Percentiles rank a stretch among this genome's conserved stretches.
phyloP scores from a whole-genome alignment of 352 stramenopile species.

The Phytophthora sp. region DNA sequence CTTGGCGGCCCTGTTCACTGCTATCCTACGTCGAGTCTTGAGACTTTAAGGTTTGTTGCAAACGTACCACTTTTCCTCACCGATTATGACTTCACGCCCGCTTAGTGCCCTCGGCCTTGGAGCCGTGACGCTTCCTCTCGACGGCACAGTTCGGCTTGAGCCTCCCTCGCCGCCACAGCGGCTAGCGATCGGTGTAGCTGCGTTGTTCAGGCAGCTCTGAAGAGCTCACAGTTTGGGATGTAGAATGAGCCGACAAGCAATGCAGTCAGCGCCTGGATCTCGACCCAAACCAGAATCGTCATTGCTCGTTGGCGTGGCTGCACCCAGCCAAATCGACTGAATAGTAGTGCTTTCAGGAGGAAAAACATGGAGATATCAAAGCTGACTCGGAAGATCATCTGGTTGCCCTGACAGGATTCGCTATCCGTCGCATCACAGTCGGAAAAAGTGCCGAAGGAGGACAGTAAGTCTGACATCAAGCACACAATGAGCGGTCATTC shows the following conservation, averaged over 20 bases:
- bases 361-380: conserved; percentile 72
- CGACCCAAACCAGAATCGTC: conserved; percentile 39
- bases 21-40: too few species aligned
- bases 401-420: conserved; percentile 62
- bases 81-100: too few species aligned
- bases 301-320: conserved; percentile 35
- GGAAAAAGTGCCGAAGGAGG: conserved; percentile 65
- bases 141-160: too few species aligned
- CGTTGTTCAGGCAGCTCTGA: too few species aligned
- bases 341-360: conserved; percentile 51
- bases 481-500: background rate
- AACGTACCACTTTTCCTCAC: too few species aligned
- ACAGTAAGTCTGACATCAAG: conserved; percentile 31
- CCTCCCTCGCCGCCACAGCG: too few species aligned
- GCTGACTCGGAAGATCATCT: conserved; percentile 74
- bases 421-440: conserved; percentile 51
- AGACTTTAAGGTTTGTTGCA: too few species aligned
- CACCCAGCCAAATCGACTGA: conserved; percentile 50
- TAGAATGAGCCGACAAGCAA: conserved; percentile 76
- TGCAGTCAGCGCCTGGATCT: conserved; percentile 54
- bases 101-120: too few species aligned
- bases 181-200: too few species aligned
- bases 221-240: conserved; percentile 75
- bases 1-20: too few species aligned
- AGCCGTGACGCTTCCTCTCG: too few species aligned